These are phyloP conservation scores for Microbotryum lychnidis-dioicae DNA, from an alignment of 1,284 basidiomycete genomes.

Conservation along the genomic window DNA sequence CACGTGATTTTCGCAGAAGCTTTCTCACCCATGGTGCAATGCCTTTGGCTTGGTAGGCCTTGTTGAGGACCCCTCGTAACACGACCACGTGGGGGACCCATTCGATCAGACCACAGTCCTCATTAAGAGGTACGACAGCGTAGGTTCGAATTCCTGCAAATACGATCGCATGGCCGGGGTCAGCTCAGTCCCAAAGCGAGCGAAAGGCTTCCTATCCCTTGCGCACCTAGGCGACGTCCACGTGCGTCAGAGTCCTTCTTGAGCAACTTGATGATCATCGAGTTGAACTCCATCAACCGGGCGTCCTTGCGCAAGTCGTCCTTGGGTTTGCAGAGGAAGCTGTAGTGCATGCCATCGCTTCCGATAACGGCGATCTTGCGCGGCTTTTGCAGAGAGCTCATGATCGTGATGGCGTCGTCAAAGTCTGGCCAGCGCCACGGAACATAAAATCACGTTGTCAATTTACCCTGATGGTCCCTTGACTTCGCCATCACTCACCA, in stretches of 20 bases:
- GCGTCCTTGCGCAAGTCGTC: conserved; percentile 98
- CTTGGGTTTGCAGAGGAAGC: conserved; percentile 94
- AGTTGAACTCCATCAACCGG: conserved; percentile 94
- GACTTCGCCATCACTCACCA: conserved; percentile 45
- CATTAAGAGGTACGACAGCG: conserved; percentile 90
- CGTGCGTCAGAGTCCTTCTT: conserved; percentile 75
- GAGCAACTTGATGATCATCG: conserved; percentile 95
- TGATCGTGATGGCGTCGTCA: conserved; percentile 74
- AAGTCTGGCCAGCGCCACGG: conserved; percentile 51
- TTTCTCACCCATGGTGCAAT: conserved; percentile 42
- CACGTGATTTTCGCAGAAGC: not conserved
- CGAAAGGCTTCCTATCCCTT: conserved; percentile 36
- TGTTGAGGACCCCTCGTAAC: conserved; percentile 67
- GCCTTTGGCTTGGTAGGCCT: conserved; percentile 60
- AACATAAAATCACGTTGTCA: not conserved
- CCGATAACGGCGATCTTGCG: conserved; percentile 83
- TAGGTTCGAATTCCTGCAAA: conserved; percentile 83
- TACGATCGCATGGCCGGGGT: conserved; percentile 9
- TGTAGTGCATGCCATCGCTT: conserved; percentile 74
- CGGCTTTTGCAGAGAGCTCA: conserved; percentile 87
- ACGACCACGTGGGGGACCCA: conserved; percentile 95
- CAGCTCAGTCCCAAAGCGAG: not conserved
- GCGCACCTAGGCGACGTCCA: conserved; percentile 79
- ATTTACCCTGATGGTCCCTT: not conserved
- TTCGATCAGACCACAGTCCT: conserved; percentile 95